Base-by-base conservation (phyloP, 169 alveolate species). In the Plasmodium billcollinsi region DNA sequence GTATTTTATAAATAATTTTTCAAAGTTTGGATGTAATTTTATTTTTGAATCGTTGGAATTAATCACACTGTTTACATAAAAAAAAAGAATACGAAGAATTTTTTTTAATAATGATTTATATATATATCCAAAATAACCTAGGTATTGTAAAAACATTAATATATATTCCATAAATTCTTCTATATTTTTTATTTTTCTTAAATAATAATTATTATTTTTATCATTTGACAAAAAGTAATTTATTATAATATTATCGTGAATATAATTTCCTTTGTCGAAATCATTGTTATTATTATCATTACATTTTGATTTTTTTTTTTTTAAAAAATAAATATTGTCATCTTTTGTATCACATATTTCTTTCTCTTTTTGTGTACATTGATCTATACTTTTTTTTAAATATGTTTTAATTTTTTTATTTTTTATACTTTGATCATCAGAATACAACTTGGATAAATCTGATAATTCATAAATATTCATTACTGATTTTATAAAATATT, bases 91-190 rank as follows among this genome's bases (percentile, higher is more conserved):
- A 9, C 39, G 39, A 9, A 78, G 39, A 6, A 78, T 26, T 18
- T 43, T 78, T 70, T 29, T 29, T 21, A 52, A 43, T 39, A 78
- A 59, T 0, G 75, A 21, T 21, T 78, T 66, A 59, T 78, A 66
- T 6, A 78, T 43, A 11, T 65, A 66, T 3, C 78, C 76, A 29
- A 65, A 78, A 21, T 78, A 78, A 0, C 89, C 89, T 26, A 78
- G n/a, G 3, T 39, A 66, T 45, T 78, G 65, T 21, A 78, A 45
- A n/a, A 65, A 65, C 0, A 26, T 26, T 21, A 78, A 52, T 8
- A 58, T 26, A 15, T 6, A 50, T 11, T 63, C 59, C 29, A 78
- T 65, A 78, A 78, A 78, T 8, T 29, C 80, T 9, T 66, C 89
- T 0, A 43, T 71, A 5, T 47, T 66, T 66, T 66, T 50, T 12